Evolutionary conservation across 2,329 filamentous ascomycete genomes (phyloP).

Genomic region (Diaporthe sp.): DNA sequence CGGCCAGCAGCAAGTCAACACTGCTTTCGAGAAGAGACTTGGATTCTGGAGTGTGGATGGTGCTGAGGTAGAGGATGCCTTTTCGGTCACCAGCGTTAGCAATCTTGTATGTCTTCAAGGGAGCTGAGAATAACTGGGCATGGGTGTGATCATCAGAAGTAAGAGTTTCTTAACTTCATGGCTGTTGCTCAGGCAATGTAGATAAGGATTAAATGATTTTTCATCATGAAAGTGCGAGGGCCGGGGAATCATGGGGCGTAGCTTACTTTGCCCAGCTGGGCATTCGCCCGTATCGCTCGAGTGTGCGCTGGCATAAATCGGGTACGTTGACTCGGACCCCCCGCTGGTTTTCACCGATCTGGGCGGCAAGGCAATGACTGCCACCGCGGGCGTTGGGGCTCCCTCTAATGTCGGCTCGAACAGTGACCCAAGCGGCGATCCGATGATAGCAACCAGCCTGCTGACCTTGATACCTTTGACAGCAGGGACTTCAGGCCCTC

Average conservation of each 20-base stretch:
- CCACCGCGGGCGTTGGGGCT: conserved; percentile 78
- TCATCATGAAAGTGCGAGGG: conserved; percentile 79
- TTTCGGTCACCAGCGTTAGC: conserved; percentile 43
- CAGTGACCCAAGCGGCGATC: conserved; percentile 70
- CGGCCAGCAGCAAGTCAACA: conserved; percentile 52
- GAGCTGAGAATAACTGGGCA: conserved; percentile 34
- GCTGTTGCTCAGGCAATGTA: conserved; percentile 97
- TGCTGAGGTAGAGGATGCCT: conserved; percentile 55
- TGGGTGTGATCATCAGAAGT: conserved; percentile 74
- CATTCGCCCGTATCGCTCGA: conserved; percentile 95
- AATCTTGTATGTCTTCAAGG: conserved; percentile 29
- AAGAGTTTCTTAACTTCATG: conserved; percentile 80
- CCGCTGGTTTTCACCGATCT: conserved; percentile 52
- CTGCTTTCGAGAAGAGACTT: conserved; percentile 52
- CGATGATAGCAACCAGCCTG: conserved; percentile 75
- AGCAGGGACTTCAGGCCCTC: conserved; percentile 45
- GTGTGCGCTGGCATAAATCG: conserved; percentile 75
- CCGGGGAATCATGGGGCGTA: conserved; percentile 32
- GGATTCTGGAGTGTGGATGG: conserved; percentile 49
- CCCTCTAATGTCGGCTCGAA: conserved; percentile 81
- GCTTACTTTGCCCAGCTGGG: conserved; percentile 90
- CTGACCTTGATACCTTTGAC: conserved; percentile 53
- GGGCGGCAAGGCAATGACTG: conserved; percentile 74
- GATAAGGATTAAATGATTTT: conserved; percentile 80
- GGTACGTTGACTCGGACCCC: conserved; percentile 51